Evolutionary conservation across 2,329 filamentous ascomycete genomes (phyloP).

Genomic region (Aspergillus felis): DNA sequence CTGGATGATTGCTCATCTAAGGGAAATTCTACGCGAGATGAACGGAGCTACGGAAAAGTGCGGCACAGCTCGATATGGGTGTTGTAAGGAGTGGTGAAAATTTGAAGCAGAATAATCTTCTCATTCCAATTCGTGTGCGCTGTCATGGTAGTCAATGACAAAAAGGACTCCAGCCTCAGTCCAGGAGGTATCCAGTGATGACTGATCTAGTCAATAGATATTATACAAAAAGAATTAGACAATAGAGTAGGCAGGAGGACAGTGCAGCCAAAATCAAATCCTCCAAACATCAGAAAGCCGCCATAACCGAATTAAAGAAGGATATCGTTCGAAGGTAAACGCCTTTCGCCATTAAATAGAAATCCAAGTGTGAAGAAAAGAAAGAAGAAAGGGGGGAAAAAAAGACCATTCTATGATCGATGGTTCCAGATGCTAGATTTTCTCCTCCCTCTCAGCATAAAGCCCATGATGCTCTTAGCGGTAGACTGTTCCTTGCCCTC

Average conservation of each 20-base stretch:
- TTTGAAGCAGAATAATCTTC: not conserved
- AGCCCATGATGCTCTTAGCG: constrained; percentile 20
- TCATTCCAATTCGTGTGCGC: not conserved
- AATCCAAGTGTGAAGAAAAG: not conserved
- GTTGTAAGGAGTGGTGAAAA: no score
- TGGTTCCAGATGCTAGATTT: constrained; percentile 12
- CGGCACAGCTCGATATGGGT: no score
- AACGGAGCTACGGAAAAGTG: not conserved
- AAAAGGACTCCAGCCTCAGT: not conserved
- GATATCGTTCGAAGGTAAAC: not conserved
- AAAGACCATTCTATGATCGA: not conserved
- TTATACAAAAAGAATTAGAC: not conserved
- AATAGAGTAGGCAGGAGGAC: not conserved
- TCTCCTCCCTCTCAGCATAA: constrained; percentile 18
- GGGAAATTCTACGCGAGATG: not conserved
- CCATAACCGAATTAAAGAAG: not conserved
- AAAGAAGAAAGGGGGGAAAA: no score
- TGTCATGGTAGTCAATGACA: not conserved
- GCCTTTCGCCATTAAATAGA: not conserved
- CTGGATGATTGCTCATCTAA: not conserved
- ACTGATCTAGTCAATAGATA: not conserved
- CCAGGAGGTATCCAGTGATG: not conserved
- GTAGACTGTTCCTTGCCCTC: constrained; percentile 9
- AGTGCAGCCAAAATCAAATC: not conserved
- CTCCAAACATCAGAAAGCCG: not conserved